Base-by-base conservation (phyloP, 805 yeast genomes). In the Monosporozyma servazzii region DNA sequence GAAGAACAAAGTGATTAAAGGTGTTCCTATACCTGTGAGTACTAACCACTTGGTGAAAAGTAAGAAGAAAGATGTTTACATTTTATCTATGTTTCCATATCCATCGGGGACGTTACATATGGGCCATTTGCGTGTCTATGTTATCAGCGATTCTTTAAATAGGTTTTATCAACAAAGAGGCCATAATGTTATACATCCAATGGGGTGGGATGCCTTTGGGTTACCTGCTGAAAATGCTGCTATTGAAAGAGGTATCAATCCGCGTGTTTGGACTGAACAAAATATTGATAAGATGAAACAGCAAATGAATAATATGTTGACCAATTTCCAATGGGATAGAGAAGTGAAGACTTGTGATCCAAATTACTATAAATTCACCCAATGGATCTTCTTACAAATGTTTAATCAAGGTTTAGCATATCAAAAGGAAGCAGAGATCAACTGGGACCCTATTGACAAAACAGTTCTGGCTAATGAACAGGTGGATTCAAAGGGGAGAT, bases 181-280 rank as follows among this genome's bases (percentile, higher is more conserved):
- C 1, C 77, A 75, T 58, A 71, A 81, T 39, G 96, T 91, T 13
- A 74, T 91, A 2, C 96, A 93, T 64, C 97, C 98, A 0, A 90
- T 93, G 95, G 99, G 99, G 0, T 93, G 97, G 97, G 99, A 93
- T 72, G 96, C 98, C 0, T 93, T 93, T 74, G 99, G 99, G 0
- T 73, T 93, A 27, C 99, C 99, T 0, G 99, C 99, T 0, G 99
- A 93, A 65, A 93, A 93, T 66, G 99, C 99, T 0, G 99, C 99
- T 0, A 82, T 88, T 30, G 96, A 90, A 65, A 71, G 95, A 54
- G 80, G 81, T 1, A 75, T 88, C 11, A 80, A 80, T 55, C 97
- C 99, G 0, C 78, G 80, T 0, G 75, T 67, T 1, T 93, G 99
- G 99, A 93, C 99, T 0, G 74, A 71, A 42, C 61, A 71, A 15